Base-by-base conservation (phyloP, 345 rosid genomes). In the Mangifera indica region DNA sequence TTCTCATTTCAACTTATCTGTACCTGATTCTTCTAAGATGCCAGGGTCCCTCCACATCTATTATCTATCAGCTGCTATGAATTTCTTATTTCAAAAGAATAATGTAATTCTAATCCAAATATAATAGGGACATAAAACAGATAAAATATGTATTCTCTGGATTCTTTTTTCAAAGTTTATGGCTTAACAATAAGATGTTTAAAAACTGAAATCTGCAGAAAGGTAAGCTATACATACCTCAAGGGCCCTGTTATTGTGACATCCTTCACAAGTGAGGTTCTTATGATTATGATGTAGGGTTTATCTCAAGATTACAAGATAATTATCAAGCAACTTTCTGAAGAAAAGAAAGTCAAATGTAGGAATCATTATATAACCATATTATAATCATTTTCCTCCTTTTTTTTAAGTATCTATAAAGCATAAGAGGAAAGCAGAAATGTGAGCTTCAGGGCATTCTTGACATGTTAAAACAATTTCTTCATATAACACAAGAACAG, bases 1-100 rank as follows among this genome's bases (percentile, higher is more conserved):
- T 63, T 62, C 74, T 18, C 40, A 14, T 42, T 10, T 66, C 60
- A 37, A 69, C 73, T 52, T 60, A 42, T 29, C 29, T 60, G 15
- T 29, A 42, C 12, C 0, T 20, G 58, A 46, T n/a, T 40, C 71
- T 21, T 48, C 18, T 49, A 6, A 26, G 55, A 29, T 45, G 60
- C 51, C 11, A 71, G 34, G 52, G 60, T 71, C 67, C 67, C 72
- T 44, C 34, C 61, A 46, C 7, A 3, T n/a, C 53, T 21, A 20
- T n/a, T 21, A 20, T n/a, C 20, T 18, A 57, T 22, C 32, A 55
- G 62, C 17, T 67, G 32, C 42, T 52, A 37, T 45, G 57, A 46
- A 18, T 70, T 32, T 51, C 66, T n/a, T n/a, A n/a, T n/a, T n/a
- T n/a, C n/a, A 10, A 3, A 37, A 2, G n/a, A 10, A 17, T 25